Base-by-base conservation (phyloP, 352 stramenopile genomes). In the Pythium grandisporangium region DNA sequence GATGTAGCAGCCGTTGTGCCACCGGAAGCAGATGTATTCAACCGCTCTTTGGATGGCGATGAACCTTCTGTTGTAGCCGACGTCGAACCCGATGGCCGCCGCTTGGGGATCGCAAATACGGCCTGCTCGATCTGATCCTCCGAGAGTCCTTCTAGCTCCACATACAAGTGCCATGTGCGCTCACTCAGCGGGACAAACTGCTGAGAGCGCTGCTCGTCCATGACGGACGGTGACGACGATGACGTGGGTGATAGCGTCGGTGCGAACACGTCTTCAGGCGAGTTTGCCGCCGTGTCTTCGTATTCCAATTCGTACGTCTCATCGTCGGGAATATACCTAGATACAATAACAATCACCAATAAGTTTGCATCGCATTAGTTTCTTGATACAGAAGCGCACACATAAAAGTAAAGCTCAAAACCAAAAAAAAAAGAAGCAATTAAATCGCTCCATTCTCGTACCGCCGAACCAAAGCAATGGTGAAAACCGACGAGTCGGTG, bases 71-170 rank as follows among this genome's bases (percentile, higher is more conserved):
- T 20, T 10, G 16, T 11, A 11, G 33, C 16, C 14, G 43, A 29
- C 4, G 26, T 17, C 47, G 63, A 53, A 11, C 53, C 61, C 13
- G 44, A 29, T 7, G 55, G 47, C 12, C 69, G 70, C 19, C 63
- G 66, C 42, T 91, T 93, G 20, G 80, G 80, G 41, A 93, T 93
- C 7, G 74, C 79, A 48, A 93, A 93, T 25, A 93, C 64, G 6
- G 52, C 45, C n/a, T 72, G 57, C 8, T 55, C 57, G 12, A 71
- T 64, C 37, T 84, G 61, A 3, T 87, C 70, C 14, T 74, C 61
- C 1, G 64, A 73, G 30, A 83, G 34, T 1, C 64, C 66, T 14
- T 61, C 54, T 2, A 78, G 47, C 12, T 71, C 60, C 29, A 76
- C 61, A 46, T 85, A 93, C 1, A 93, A 23, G n/a, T 93, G 76